Evolutionary conservation across 305 asterid species (phyloP).

Genomic region (Solanum hybrid): DNA sequence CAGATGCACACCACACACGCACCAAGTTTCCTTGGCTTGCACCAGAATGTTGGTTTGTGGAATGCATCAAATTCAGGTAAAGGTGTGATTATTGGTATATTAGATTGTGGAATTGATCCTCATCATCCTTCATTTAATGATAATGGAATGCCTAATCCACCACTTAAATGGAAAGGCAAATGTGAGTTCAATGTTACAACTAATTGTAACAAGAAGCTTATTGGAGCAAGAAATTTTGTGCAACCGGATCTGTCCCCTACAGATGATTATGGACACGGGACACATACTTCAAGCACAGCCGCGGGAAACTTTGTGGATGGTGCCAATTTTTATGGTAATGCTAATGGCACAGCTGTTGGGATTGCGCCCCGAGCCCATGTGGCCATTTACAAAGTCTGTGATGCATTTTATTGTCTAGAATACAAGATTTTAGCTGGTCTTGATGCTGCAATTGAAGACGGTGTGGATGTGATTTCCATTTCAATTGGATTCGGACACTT

Average conservation of each 20-base stretch:
- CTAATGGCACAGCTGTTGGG: conserved; percentile 70
- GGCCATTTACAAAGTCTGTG: conserved; percentile 73
- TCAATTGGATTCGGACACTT: conserved; percentile 39
- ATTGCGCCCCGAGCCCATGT: conserved; percentile 76
- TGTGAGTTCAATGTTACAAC: conserved; percentile 5
- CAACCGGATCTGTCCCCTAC: conserved; percentile 42
- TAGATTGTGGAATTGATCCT: conserved; percentile 10
- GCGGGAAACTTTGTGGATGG: conserved; percentile 51
- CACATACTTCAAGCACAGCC: conserved; percentile 81
- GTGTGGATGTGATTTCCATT: conserved; percentile 71
- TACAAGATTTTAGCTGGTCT: conserved; percentile 57
- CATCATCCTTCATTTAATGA: conserved; percentile 6
- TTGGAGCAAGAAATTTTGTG: conserved; percentile 73
- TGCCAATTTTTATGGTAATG: conserved; percentile 60
- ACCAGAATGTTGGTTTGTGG: conserved; percentile 10
- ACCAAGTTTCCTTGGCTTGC: conserved; percentile 9
- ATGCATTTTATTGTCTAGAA: background rate
- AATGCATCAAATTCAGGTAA: conserved; percentile 6
- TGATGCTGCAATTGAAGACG: conserved; percentile 73
- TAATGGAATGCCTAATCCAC: conserved; percentile 10
- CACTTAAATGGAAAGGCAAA: conserved; percentile 14
- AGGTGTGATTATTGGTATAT: conserved; percentile 14
- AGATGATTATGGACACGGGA: conserved; percentile 74
- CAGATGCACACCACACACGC: conserved; percentile 40
- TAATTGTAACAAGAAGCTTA: conserved; percentile 36